A percentile compares a stretch with the other conserved stretches of the same genome.
These are phyloP conservation scores for Orbilia oligospora DNA, from an alignment of 2,329 filamentous ascomycete species.

Conservation along the genomic window DNA sequence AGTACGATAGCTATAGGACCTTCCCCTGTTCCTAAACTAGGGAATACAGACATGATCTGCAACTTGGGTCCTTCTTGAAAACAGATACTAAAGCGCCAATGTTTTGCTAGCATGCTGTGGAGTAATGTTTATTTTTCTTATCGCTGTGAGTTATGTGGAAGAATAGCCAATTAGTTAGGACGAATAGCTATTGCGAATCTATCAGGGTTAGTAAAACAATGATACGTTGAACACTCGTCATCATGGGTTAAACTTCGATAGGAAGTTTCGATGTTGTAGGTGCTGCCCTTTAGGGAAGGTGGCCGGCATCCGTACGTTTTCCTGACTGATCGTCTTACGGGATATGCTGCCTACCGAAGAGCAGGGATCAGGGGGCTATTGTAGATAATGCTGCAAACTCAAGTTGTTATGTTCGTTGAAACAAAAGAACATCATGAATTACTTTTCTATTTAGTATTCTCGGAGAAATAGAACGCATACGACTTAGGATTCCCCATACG, in stretches of 20 bases:
- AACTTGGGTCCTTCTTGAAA: slow-evolving; percentile 32
- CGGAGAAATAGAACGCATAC: slow-evolving; percentile 46
- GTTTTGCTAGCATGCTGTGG: slow-evolving; percentile 16
- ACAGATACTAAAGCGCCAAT: slow-evolving; percentile 19
- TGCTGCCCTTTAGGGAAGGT: slow-evolving; percentile 55
- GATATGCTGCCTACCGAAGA: slow-evolving; percentile 47
- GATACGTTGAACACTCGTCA: slow-evolving; percentile 30
- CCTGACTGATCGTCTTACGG: slow-evolving; percentile 36
- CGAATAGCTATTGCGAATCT: slow-evolving; percentile 16
- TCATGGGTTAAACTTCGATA: slow-evolving; percentile 47
- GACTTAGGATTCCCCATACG: neutral
- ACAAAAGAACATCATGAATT: neutral
- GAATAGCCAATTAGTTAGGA: slow-evolving; percentile 45
- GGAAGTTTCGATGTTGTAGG: slow-evolving; percentile 48
- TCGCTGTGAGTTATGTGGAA: slow-evolving; percentile 20
- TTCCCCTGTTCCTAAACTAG: slow-evolving; percentile 23
- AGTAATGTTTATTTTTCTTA: slow-evolving; percentile 33
- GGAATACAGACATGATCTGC: slow-evolving; percentile 44
- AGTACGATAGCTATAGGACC: slow-evolving; percentile 25
- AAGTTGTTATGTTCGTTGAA: neutral
- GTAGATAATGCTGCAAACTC: neutral
- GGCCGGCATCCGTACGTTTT: slow-evolving; percentile 8
- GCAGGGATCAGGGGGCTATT: slow-evolving; percentile 25
- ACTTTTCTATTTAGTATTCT: slow-evolving; percentile 30
- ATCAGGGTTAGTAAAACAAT: slow-evolving; percentile 19